A percentile compares a stretch with the other conserved stretches of the same genome.
phyloP scores from a whole-genome alignment of 441 rosid species.

The Theobroma grandiflorum region DNA sequence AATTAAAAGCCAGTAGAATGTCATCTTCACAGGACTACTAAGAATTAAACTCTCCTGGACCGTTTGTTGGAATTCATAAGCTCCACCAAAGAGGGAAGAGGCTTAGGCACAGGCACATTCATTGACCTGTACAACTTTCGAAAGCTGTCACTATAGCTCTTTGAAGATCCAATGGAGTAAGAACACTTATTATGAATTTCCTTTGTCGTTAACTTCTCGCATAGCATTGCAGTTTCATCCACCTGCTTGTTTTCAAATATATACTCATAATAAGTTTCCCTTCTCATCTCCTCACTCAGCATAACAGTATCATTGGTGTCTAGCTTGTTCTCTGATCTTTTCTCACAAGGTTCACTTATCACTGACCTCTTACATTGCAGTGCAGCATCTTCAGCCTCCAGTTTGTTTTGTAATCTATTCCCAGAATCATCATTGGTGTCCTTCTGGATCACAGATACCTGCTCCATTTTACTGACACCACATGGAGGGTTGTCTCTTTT shows the following conservation, averaged over 20 bases:
- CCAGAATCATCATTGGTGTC: conserved; percentile 22
- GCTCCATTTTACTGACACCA: conserved; percentile 27
- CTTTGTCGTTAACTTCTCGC: conserved; percentile 28
- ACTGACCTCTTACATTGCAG: conserved; percentile 22
- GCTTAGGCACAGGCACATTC: conserved; percentile 80
- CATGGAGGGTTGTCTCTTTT: conserved; percentile 33
- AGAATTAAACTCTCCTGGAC: conserved; percentile 41
- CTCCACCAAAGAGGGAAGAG: conserved; percentile 77
- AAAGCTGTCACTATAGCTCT: conserved; percentile 52
- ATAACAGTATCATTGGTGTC: not conserved
- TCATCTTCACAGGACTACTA: not conserved
- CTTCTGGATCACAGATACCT: conserved; percentile 20
- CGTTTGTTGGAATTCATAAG: conserved; percentile 61
- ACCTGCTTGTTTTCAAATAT: conserved; percentile 26
- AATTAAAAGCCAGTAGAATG: not conserved
- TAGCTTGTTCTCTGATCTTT: not conserved
- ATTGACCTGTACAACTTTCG: conserved; percentile 70
- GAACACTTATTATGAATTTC: not conserved
- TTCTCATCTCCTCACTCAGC: not conserved
- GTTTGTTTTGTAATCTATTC: conserved; percentile 25
- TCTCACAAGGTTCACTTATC: conserved; percentile 27
- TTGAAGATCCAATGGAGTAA: conserved; percentile 40
- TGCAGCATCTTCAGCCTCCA: conserved; percentile 27
- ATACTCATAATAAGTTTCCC: conserved; percentile 20
- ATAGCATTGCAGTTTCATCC: conserved; percentile 21